Conservation (phyloP, 148 eudicot species). For the Rheum nobile region DNA sequence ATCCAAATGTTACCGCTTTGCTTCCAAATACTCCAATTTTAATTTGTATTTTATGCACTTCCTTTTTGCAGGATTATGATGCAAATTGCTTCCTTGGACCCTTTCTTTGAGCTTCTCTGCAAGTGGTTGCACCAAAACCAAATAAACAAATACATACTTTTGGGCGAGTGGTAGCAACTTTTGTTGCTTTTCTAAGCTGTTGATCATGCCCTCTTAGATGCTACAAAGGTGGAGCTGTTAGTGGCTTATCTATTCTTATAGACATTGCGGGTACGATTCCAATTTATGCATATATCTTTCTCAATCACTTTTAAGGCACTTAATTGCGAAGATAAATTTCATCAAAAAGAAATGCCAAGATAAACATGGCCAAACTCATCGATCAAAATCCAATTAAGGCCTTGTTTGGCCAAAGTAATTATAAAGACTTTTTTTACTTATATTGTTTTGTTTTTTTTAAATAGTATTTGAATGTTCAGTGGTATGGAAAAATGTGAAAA, state of each 20-base stretch:
- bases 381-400: no score
- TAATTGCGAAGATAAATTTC: not conserved
- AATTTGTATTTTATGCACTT: not conserved
- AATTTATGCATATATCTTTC: not conserved
- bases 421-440: no score
- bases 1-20: not conserved
- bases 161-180: conserved; percentile 1
- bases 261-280: not conserved
- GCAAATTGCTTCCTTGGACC: not conserved
- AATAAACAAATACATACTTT: not conserved
- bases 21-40: not conserved
- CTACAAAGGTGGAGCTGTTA: not conserved
- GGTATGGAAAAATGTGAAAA: no score
- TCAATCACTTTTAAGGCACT: not conserved
- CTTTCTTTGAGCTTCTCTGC: not conserved
- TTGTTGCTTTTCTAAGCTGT: not conserved
- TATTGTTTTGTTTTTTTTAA: no score
- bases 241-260: not conserved
- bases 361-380: no score
- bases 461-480: no score
- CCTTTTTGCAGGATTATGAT: not conserved
- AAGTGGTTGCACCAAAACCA: not conserved
- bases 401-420: no score
- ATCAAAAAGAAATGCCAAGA: no score
- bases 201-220: not conserved